phyloP scores from a whole-genome alignment of 208 protist species.

The Phytomonas sp. region DNA sequence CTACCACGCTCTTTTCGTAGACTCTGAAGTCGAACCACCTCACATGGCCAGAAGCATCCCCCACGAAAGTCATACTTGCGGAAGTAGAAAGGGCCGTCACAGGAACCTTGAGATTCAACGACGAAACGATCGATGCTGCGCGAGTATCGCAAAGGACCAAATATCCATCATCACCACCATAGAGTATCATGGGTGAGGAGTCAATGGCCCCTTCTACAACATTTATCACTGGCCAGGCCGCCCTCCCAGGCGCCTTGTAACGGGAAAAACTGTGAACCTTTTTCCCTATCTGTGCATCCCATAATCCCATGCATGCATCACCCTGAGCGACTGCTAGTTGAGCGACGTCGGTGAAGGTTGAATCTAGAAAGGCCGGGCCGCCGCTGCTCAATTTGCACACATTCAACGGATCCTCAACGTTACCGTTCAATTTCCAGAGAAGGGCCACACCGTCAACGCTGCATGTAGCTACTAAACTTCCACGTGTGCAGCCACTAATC shows the following conservation, averaged over 20 bases:
- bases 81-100: slow-evolving; percentile 35
- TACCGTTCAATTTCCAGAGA: slow-evolving; percentile 35
- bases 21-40: slow-evolving; percentile 56
- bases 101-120: slow-evolving; percentile 34
- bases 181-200: slow-evolving; percentile 19
- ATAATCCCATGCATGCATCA: slow-evolving; percentile 47
- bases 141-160: slow-evolving; percentile 37
- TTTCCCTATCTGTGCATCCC: slow-evolving; percentile 52
- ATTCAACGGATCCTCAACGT: slow-evolving; percentile 19
- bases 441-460: slow-evolving; percentile 40
- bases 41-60: slow-evolving; percentile 55
- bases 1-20: slow-evolving; percentile 20
- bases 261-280: slow-evolving; percentile 25
- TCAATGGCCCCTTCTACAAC: slow-evolving; percentile 21
- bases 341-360: slow-evolving; percentile 27
- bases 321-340: slow-evolving; percentile 58
- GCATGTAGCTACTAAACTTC: slow-evolving; percentile 50
- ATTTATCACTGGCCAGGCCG: slow-evolving; percentile 75
- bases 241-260: slow-evolving; percentile 12
- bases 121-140: slow-evolving; percentile 8
- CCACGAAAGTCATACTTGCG: slow-evolving; percentile 50
- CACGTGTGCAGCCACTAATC: slow-evolving; percentile 22
- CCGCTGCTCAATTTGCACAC: slow-evolving; percentile 46
- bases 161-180: slow-evolving; percentile 78
- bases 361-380: slow-evolving; percentile 50